Conservation (phyloP, 306 rosid species). For the Boehmeria nivea region DNA sequence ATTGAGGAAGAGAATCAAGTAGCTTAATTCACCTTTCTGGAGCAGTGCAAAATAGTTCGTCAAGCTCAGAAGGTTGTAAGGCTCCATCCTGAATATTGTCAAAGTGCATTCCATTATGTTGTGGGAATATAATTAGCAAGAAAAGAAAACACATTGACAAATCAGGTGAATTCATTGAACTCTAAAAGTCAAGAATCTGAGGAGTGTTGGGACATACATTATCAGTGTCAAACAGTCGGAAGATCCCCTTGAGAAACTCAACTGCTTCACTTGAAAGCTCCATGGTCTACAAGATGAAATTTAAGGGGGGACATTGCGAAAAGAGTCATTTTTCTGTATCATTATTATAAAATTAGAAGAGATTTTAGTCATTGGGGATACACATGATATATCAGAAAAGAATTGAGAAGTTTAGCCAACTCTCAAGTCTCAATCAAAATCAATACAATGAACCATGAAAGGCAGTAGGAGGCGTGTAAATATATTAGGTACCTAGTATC, state of each 20-base stretch:
- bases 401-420: too few relatives aligned
- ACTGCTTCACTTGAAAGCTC: constrained; percentile 84
- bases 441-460: too few relatives aligned
- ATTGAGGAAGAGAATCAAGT: not conserved
- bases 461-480: too few relatives aligned
- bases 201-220: constrained; percentile 46
- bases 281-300: constrained; percentile 61
- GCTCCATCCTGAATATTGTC: constrained; percentile 69
- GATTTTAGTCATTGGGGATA: too few relatives aligned
- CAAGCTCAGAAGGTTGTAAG: constrained; percentile 62
- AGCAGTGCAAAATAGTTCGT: constrained; percentile 75
- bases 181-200: constrained; percentile 16
- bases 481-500: too few relatives aligned
- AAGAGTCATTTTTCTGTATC: too few relatives aligned
- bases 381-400: too few relatives aligned
- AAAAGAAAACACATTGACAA: constrained; percentile 16
- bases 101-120: constrained; percentile 26
- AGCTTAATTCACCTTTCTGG: constrained; percentile 64
- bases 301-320: constrained; percentile 17
- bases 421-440: too few relatives aligned
- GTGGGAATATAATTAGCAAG: constrained; percentile 10
- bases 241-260: constrained; percentile 76
- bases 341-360: too few relatives aligned
- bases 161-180: constrained; percentile 14
- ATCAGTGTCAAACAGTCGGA: constrained; percentile 72